A percentile compares a stretch with the other conserved stretches of the same genome.
phyloP scores from a whole-genome alignment of 306 rosid genomes.

The Cicer chorassanicum region DNA sequence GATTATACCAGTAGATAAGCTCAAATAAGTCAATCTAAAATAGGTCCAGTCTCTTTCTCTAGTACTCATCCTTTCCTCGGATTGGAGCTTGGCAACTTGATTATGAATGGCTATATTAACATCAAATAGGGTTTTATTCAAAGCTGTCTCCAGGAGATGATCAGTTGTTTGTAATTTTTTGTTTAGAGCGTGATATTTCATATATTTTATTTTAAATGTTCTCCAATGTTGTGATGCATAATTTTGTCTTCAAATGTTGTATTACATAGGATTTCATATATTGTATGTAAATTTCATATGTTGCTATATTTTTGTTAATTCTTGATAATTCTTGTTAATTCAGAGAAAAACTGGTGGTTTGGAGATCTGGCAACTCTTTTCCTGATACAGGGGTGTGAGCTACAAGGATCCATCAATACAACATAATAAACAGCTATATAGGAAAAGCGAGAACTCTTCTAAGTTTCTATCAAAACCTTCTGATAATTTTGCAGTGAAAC shows the following conservation, averaged over 20 bases:
- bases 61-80: constrained; percentile 14
- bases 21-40: no score
- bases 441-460: constrained; percentile 52
- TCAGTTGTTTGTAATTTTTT: neutral
- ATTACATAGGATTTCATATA: constrained; percentile 8
- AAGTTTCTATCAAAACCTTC: constrained; percentile 50
- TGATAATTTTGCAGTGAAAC: constrained; percentile 33
- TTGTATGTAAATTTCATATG: neutral
- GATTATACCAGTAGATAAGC: no score
- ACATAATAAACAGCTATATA: constrained; percentile 58
- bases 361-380: constrained; percentile 97
- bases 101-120: constrained; percentile 9
- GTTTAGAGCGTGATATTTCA: neutral
- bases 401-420: constrained; percentile 73
- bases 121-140: neutral
- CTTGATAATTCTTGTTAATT: constrained; percentile 42
- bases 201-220: constrained; percentile 8
- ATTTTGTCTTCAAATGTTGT: constrained; percentile 8
- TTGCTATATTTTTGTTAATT: constrained; percentile 16
- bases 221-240: constrained; percentile 5
- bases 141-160: constrained; percentile 1
- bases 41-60: neutral
- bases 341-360: constrained; percentile 99
- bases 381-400: constrained; percentile 94
- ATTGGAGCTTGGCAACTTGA: constrained; percentile 11